A percentile compares a stretch with the other conserved stretches of the same genome.
Conservation (phyloP, 2,329 filamentous ascomycete species). For the Fusarium chaquense region DNA sequence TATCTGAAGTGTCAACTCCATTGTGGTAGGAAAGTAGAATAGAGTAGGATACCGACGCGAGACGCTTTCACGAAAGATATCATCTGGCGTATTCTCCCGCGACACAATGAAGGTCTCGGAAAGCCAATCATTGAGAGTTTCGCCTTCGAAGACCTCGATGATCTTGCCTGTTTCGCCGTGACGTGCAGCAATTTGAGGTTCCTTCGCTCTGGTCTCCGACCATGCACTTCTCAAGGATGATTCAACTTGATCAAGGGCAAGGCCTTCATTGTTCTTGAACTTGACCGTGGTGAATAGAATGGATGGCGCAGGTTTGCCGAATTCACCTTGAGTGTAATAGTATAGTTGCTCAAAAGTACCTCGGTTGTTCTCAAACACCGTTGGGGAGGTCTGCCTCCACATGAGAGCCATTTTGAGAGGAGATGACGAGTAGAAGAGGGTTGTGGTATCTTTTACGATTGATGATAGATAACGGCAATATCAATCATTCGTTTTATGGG, state of each 20-base stretch:
- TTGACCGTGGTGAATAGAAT: not conserved
- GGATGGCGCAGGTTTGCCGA: not conserved
- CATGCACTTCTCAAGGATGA: not conserved
- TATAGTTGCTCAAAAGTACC: not conserved
- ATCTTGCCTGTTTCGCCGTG: not conserved
- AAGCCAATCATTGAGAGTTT: not conserved
- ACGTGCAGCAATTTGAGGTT: not conserved
- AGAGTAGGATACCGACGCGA: not conserved
- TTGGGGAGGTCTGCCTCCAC: not conserved
- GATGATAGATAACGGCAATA: not conserved
- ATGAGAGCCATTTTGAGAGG: not conserved
- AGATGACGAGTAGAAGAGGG: not conserved
- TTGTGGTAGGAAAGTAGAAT: not conserved
- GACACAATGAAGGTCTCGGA: not conserved
- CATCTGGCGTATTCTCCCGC: not conserved
- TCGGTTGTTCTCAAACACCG: not conserved
- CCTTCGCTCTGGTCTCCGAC: not conserved
- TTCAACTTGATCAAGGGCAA: not conserved
- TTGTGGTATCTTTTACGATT: fast-evolving
- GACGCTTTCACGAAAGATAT: not conserved
- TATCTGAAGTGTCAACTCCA: not conserved
- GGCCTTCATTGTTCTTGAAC: not conserved
- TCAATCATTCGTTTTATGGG: not conserved
- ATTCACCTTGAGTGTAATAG: not conserved
- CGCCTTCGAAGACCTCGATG: not conserved